These are phyloP conservation scores for Elsinoe australis DNA, from an alignment of 2,329 filamentous ascomycete genomes.

Conservation along the genomic window DNA sequence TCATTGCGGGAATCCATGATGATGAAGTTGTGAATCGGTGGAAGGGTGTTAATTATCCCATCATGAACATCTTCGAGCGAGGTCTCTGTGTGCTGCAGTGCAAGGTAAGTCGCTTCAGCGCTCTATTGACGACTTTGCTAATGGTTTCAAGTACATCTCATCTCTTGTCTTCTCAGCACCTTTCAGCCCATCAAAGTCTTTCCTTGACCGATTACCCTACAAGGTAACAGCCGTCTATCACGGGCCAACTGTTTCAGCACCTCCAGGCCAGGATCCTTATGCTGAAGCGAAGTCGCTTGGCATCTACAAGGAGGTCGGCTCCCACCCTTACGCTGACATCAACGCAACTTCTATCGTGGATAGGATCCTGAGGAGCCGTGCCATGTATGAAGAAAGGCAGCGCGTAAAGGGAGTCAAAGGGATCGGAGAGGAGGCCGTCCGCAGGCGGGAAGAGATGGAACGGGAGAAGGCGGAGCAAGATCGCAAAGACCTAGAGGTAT, in stretches of 20 bases:
- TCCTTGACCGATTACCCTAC: constrained; percentile 51
- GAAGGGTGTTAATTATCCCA: constrained; percentile 97
- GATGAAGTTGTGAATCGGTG: constrained; percentile 91
- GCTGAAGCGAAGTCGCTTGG: constrained; percentile 69
- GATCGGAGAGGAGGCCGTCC: constrained; percentile 55
- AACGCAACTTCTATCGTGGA: constrained; percentile 90
- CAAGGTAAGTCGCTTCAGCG: constrained; percentile 50
- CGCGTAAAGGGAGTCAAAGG: constrained; percentile 83
- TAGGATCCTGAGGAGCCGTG: constrained; percentile 77
- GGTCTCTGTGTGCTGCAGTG: constrained; percentile 94
- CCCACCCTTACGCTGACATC: constrained; percentile 74
- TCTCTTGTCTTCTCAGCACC: constrained; percentile 84
- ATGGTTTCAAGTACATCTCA: constrained; percentile 62
- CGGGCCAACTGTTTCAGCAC: constrained; percentile 89
- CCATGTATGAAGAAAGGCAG: constrained; percentile 86
- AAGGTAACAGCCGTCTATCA: constrained; percentile 71
- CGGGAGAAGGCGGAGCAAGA: constrained; percentile 18
- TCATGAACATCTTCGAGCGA: constrained; percentile 98
- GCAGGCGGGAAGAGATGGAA: constrained; percentile 25
- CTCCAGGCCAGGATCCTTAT: constrained; percentile 51
- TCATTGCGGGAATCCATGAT: constrained; percentile 91
- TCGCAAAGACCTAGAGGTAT: constrained; percentile 6
- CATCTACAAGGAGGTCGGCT: constrained; percentile 71
- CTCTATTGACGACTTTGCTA: constrained; percentile 19
- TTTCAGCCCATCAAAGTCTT: constrained; percentile 72